A percentile compares a stretch with the other conserved stretches of the same genome.
Conservation (phyloP, 495 filamentous ascomycete species). For the Aspergillus leporis region DNA sequence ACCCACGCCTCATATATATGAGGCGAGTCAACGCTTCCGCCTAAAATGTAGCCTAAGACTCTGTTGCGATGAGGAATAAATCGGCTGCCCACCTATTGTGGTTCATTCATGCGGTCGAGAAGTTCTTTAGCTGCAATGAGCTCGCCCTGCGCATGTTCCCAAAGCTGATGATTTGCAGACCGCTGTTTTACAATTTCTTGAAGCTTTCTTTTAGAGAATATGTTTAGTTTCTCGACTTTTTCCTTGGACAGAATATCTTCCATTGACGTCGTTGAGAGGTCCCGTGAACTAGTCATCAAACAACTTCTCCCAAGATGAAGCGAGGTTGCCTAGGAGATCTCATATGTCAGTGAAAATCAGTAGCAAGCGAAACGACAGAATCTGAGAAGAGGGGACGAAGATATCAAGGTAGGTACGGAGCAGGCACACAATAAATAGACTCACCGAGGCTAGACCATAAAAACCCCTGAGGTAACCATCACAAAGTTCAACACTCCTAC, state of each 20-base stretch:
- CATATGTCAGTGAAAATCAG: not conserved
- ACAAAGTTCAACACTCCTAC: constrained; percentile 88
- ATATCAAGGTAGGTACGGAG: not conserved
- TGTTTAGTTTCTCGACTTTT: constrained; percentile 67
- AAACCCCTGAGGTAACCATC: constrained; percentile 89
- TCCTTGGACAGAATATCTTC: constrained; percentile 35
- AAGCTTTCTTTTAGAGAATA: constrained; percentile 71
- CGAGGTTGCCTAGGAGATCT: constrained; percentile 16
- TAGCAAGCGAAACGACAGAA: not conserved
- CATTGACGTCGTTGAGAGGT: not conserved
- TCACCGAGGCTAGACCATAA: constrained; percentile 83
- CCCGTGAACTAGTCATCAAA: constrained; percentile 13
- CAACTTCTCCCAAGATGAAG: constrained; percentile 2
- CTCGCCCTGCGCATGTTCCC: constrained; percentile 73
- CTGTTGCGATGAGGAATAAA: constrained; percentile 11
- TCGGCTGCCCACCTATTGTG: constrained; percentile 56
- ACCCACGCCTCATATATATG: too few relatives aligned
- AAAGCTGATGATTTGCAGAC: constrained; percentile 55
- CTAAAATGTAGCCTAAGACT: too few relatives aligned
- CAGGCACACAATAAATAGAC: constrained; percentile 25
- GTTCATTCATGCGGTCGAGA: constrained; percentile 55
- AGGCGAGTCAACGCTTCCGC: too few relatives aligned
- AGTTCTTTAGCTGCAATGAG: constrained; percentile 75
- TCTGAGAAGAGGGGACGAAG: not conserved
- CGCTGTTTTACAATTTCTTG: constrained; percentile 70